Base-by-base conservation (phyloP, 2,329 filamentous ascomycete species). In the Fonsecaea nubica region DNA sequence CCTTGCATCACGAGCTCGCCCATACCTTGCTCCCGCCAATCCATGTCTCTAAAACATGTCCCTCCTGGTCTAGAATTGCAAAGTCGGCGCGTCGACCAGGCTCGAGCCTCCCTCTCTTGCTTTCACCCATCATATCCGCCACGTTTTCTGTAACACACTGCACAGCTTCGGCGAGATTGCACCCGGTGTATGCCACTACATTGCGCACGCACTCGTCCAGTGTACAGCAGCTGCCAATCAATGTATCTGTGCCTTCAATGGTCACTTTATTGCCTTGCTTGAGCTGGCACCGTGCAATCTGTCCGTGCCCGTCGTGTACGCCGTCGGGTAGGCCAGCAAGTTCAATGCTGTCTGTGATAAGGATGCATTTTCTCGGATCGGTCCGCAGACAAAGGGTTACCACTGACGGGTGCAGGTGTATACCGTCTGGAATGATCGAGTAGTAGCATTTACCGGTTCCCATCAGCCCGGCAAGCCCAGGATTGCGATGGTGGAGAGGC, bases 321-420 rank as follows among this genome's bases (percentile, higher is more conserved):
- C 84, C 84, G 61, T 86, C 82, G 0, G 80, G 77, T 0, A 86
- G 76, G 7, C 83, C 83, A 9, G 83, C 82, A 2, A 87, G 79
- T 71, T 87, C 84, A 69, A 85, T 84, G 61, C 78, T 81, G 74
- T 86, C 85, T 1, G 84, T 86, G 65, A 86, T 80, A 54, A 85
- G 74, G 56, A 86, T 83, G 67, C 82, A 81, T 65, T 81, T 80
- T 13, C 73, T 67, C 1, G 83, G 83, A 36, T 81, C 80, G 1
- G 81, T 74, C 25, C 80, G 78, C 72, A 84, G 81, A 3, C 85
- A 80, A 36, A 86, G 76, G 0, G 80, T 79, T 0, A 83, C 78
- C 0, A 85, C 79, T 15, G 76, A 74, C 0, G 84, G 83, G 69
- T 86, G 84, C 3, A 87, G 74, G 66, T 87, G 85, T 58, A 85